phyloP scores from a whole-genome alignment of 2,329 filamentous ascomycete genomes.

The Colletotrichum tabaci region DNA sequence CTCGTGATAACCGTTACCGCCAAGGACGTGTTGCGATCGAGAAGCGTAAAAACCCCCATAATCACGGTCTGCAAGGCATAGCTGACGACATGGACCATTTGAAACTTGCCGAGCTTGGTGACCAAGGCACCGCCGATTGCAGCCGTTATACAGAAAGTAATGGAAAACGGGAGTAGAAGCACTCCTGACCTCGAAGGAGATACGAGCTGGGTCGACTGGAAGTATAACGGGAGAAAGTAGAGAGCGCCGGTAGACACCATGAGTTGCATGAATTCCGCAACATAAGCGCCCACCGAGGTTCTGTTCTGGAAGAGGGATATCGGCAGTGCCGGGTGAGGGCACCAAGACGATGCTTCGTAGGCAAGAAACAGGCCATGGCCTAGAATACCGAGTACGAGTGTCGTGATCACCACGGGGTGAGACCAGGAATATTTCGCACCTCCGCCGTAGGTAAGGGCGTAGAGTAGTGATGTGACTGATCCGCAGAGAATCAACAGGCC shows the following conservation, averaged over 20 bases:
- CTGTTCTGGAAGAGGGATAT: conserved; percentile 60
- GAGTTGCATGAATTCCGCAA: conserved; percentile 79
- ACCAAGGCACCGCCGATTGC: conserved; percentile 49
- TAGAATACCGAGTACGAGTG: conserved; percentile 55
- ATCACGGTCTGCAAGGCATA: conserved; percentile 55
- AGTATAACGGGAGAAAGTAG: conserved; percentile 63
- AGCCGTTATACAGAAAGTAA: conserved; percentile 47
- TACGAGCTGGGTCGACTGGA: conserved; percentile 56
- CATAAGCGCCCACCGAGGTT: conserved; percentile 75
- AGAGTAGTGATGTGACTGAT: conserved; percentile 52
- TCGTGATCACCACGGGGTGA: conserved; percentile 45
- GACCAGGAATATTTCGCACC: not conserved
- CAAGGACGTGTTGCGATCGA: conserved; percentile 49
- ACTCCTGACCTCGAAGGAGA: conserved; percentile 60
- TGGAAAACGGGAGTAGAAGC: conserved; percentile 55
- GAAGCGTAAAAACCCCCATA: conserved; percentile 53
- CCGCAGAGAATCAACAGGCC: conserved; percentile 58
- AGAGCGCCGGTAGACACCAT: conserved; percentile 66
- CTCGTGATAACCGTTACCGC: conserved; percentile 56
- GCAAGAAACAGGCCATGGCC: conserved; percentile 54
- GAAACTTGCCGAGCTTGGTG: conserved; percentile 52
- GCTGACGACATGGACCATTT: conserved; percentile 52
- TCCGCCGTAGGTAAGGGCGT: conserved; percentile 45
- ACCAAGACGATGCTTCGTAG: conserved; percentile 49
- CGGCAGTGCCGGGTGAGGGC: conserved; percentile 57